Conservation (phyloP, 768 basidiomycete genomes). For the Boletus subcaerulescens region DNA sequence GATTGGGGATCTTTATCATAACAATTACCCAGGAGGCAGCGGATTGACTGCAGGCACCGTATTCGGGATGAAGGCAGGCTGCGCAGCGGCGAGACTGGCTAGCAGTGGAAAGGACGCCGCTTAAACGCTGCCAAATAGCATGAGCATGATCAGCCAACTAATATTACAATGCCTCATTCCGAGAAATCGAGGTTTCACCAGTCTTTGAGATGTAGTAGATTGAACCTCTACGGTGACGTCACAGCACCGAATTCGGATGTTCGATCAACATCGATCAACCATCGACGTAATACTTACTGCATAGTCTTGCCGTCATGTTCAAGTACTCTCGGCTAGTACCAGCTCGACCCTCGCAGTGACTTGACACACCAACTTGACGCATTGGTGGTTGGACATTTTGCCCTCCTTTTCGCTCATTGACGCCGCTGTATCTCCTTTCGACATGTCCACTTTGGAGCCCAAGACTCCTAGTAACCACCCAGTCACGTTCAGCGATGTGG, state of each 20-base stretch:
- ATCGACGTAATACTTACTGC: too few relatives aligned
- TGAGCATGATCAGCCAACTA: background rate
- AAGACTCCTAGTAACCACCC: background rate
- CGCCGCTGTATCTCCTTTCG: too few relatives aligned
- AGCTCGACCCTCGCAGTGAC: too few relatives aligned
- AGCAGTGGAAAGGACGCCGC: background rate
- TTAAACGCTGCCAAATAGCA: background rate
- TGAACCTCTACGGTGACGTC: constrained; percentile 11
- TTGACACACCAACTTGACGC: too few relatives aligned
- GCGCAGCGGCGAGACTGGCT: constrained; percentile 37
- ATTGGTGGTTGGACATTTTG: too few relatives aligned
- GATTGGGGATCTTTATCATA: constrained; percentile 61
- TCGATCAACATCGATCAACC: too few relatives aligned
- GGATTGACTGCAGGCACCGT: constrained; percentile 65
- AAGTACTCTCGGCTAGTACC: too few relatives aligned
- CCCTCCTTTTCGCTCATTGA: too few relatives aligned
- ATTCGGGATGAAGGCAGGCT: constrained; percentile 58
- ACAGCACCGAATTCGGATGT: too few relatives aligned
- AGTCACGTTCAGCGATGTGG: constrained; percentile 9
- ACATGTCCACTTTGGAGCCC: constrained; percentile 9
- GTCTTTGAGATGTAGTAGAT: constrained; percentile 13
- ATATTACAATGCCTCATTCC: background rate
- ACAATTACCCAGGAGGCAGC: constrained; percentile 70
- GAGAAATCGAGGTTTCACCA: background rate
- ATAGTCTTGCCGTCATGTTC: too few relatives aligned